Evolutionary conservation across 768 basidiomycete genomes (phyloP), one percentile per base, ranked within the genome.

Genomic region (Neoboletus subvelutipes): DNA sequence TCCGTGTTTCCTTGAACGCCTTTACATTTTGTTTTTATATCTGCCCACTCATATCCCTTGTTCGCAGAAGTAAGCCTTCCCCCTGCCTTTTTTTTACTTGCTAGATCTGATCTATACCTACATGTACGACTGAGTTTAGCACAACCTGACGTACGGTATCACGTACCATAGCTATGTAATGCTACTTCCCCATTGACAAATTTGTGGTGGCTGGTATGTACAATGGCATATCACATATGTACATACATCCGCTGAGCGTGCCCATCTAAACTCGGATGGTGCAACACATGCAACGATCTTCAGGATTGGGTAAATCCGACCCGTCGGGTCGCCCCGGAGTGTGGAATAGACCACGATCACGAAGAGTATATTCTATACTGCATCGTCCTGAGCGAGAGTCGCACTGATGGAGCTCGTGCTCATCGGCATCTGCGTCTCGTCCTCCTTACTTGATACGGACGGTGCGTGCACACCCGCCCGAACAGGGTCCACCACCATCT

Each of bases 391-490:
- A n/a, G n/a, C n/a, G n/a, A n/a, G n/a, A n/a, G n/a, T n/a, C n/a
- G n/a, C n/a, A n/a, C n/a, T n/a, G n/a, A n/a, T n/a, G n/a, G 52
- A 26, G 40, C 24, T 45, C 17, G 18, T 26, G 45, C 26, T 51
- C 31, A 5, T 34, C 10, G 41, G 33, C 2, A 46, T 20, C 28
- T 20, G 36, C 2, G 37, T 34, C 46, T 41, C 55, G 52, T 45
- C 36, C 9, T 65, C 46, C 40, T 55, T 55, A 41, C 45, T 41
- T 24, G 12, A 34, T n/a, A 45, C 5, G 3, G 48, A 50, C 18
- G 15, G 12, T 18, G 37, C 39, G 4, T 26, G 55, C 26, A 34
- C n/a, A 12, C 41, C 39, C 5, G 9, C 13, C 37, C 13, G 36
- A 45, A 37, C 29, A 9, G 59, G 22, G 20, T 18, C n/a, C 9